phyloP scores from a whole-genome alignment of 2,329 filamentous ascomycete species.

The Botrytis aclada region DNA sequence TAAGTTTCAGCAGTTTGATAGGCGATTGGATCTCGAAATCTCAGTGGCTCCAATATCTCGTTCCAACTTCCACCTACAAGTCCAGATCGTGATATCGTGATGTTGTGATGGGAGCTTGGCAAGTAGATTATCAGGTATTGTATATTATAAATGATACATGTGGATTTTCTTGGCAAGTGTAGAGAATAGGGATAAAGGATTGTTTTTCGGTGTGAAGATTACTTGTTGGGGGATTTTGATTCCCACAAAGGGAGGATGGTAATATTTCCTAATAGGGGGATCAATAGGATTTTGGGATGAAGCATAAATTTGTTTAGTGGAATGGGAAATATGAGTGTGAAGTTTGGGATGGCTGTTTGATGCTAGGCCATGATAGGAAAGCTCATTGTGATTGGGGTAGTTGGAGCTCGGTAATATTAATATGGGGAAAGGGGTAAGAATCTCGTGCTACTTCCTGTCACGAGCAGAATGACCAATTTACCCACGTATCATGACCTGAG shows the following conservation, averaged over 20 bases:
- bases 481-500: accelerated
- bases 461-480: accelerated
- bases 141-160: background rate
- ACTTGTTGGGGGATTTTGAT: background rate
- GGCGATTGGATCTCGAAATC: background rate
- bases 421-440: background rate
- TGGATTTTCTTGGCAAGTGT: background rate
- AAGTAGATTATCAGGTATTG: background rate
- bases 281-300: background rate
- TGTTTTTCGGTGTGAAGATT: background rate
- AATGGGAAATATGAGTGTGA: background rate
- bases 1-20: background rate
- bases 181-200: background rate
- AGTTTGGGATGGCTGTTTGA: background rate
- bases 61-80: background rate
- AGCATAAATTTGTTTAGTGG: background rate
- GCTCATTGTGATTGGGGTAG: background rate
- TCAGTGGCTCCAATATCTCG: background rate
- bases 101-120: background rate
- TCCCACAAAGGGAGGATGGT: background rate
- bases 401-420: background rate
- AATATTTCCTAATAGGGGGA: background rate
- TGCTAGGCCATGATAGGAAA: background rate
- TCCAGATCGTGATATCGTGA: background rate
- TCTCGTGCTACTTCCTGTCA: background rate